A percentile compares a stretch with the other conserved stretches of the same genome.
Evolutionary conservation across 106 monocot species (phyloP).

Genomic region (Agapanthus africanus): DNA sequence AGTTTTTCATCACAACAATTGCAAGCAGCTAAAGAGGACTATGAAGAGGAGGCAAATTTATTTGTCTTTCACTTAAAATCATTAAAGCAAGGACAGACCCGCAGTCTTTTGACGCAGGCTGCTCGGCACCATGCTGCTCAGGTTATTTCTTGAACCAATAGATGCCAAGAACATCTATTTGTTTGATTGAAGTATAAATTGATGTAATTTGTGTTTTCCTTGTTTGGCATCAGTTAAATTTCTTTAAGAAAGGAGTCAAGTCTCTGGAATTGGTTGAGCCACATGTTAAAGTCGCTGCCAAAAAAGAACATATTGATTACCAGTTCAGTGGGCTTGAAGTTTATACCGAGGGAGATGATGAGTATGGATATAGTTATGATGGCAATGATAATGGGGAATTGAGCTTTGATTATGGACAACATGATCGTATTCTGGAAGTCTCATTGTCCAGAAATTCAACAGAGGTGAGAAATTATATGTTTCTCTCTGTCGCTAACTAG

Average conservation of each 20-base stretch:
- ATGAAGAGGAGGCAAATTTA: constrained; percentile 73
- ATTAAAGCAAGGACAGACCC: constrained; percentile 87
- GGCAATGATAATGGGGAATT: constrained; percentile 50
- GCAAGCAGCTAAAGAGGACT: constrained; percentile 75
- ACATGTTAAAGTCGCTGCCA: constrained; percentile 55
- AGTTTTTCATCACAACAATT: constrained; percentile 49
- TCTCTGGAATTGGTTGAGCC: constrained; percentile 71
- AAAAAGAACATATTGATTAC: constrained; percentile 76
- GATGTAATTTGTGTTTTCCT: constrained; percentile 1
- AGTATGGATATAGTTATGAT: constrained; percentile 29
- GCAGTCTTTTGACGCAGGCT: constrained; percentile 88
- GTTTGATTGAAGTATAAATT: neutral
- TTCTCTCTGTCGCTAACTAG: neutral
- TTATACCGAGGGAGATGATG: constrained; percentile 24
- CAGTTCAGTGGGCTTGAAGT: constrained; percentile 78
- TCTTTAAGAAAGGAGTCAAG: constrained; percentile 71
- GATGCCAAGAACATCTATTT: constrained; percentile 8
- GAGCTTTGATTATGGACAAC: constrained; percentile 65
- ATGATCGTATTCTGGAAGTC: constrained; percentile 26
- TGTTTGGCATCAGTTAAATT: constrained; percentile 41
- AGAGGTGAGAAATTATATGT: constrained; percentile 40
- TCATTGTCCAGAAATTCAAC: constrained; percentile 37
- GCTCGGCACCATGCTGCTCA: constrained; percentile 92
- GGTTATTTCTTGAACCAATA: constrained; percentile 27
- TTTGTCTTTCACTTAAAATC: constrained; percentile 94